These are phyloP conservation scores for Amanita thiersii DNA, from an alignment of 768 basidiomycete species.

Conservation along the genomic window DNA sequence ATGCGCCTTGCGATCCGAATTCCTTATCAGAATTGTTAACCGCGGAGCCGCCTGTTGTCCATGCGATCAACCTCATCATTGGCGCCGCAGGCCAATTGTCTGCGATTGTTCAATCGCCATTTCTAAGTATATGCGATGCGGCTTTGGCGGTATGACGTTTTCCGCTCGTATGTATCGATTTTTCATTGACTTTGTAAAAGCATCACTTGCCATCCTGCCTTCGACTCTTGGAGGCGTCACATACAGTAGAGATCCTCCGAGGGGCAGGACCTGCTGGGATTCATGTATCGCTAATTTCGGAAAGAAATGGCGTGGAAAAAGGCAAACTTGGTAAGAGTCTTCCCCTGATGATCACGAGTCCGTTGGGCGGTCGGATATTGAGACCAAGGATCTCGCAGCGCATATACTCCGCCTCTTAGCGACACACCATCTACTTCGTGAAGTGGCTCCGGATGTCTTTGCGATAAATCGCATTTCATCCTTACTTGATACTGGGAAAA, in stretches of 20 bases:
- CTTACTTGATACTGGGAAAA: constrained; percentile 60
- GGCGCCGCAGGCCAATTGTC: constrained; percentile 64
- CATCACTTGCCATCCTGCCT: constrained; percentile 72
- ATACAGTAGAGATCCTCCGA: constrained; percentile 62
- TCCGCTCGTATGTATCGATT: not conserved
- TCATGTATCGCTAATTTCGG: constrained; percentile 39
- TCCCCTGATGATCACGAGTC: not conserved
- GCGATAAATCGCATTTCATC: constrained; percentile 64
- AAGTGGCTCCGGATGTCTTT: constrained; percentile 65
- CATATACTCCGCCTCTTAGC: constrained; percentile 71
- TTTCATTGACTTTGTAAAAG: constrained; percentile 23
- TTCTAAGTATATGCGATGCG: constrained; percentile 67
- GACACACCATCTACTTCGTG: constrained; percentile 68
- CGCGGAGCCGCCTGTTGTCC: constrained; percentile 48
- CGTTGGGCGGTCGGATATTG: too few relatives aligned
- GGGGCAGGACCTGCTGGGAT: constrained; percentile 49
- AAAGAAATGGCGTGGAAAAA: constrained; percentile 33
- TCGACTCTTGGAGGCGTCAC: constrained; percentile 64
- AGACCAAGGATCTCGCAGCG: constrained; percentile 38
- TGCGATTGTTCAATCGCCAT: constrained; percentile 58
- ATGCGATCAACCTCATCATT: constrained; percentile 56
- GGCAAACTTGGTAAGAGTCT: constrained; percentile 41
- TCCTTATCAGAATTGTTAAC: constrained; percentile 48
- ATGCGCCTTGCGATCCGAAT: constrained; percentile 34
- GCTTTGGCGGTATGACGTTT: constrained; percentile 50